Percentiles rank a stretch among this genome's conserved stretches.
These are phyloP conservation scores for Prosopis cineraria DNA, from an alignment of 306 rosid genomes.

Conservation along the genomic window DNA sequence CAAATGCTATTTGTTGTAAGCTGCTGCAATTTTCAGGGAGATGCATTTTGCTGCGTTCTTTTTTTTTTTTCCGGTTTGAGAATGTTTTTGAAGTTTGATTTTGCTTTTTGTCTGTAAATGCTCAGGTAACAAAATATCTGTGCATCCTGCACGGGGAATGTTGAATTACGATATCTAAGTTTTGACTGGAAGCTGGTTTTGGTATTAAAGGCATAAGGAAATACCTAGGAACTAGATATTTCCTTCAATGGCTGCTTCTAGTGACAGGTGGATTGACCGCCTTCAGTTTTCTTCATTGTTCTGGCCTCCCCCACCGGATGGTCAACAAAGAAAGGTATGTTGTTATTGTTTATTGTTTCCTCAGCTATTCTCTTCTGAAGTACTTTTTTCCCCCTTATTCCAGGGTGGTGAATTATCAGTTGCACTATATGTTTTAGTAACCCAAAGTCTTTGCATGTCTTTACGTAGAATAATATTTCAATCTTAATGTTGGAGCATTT, in stretches of 20 bases:
- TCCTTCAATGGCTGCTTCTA: conserved; percentile 58
- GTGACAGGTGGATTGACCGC: conserved; percentile 78
- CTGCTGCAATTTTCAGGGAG: conserved; percentile 3
- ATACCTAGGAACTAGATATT: conserved; percentile 27
- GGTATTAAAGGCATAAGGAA: conserved; percentile 26
- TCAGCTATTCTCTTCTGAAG: not conserved
- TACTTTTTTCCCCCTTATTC: not conserved
- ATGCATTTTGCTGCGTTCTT: not conserved
- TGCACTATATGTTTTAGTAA: not conserved
- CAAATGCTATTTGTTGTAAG: not conserved
- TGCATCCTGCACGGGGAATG: conserved; percentile 45
- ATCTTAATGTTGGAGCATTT: not conserved
- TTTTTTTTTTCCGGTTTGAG: not conserved
- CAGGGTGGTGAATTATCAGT: not conserved
- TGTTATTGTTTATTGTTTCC: not conserved
- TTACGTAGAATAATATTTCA: not conserved
- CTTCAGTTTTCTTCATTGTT: conserved; percentile 79
- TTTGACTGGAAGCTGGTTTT: conserved; percentile 56
- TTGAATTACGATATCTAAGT: conserved; percentile 53
- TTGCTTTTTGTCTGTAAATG: conserved; percentile 3
- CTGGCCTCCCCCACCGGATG: conserved; percentile 83
- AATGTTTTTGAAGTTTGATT: not conserved
- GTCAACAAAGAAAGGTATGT: conserved; percentile 67
- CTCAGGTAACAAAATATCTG: conserved; percentile 26
- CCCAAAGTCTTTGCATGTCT: not conserved